A percentile compares a stretch with the other conserved stretches of the same genome.
These are phyloP conservation scores for Tolypocladium amazonense DNA, from an alignment of 2,329 filamentous ascomycete genomes.

Conservation along the genomic window DNA sequence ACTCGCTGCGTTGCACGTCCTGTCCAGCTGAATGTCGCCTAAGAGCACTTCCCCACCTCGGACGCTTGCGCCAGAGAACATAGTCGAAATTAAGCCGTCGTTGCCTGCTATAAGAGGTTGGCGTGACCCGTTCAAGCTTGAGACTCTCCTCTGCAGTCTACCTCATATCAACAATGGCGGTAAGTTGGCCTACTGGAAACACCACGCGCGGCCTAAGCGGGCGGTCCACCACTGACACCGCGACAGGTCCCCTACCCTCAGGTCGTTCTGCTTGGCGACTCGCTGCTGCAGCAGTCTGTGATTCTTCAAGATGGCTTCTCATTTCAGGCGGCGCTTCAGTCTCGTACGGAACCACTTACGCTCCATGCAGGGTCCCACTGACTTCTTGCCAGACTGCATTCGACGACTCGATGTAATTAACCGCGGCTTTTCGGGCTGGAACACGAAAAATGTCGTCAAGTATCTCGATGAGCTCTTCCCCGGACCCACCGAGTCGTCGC, in stretches of 20 bases:
- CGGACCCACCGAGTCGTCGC: constrained; percentile 42
- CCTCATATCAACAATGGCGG: constrained; percentile 8
- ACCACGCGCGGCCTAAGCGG: background rate
- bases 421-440: constrained; percentile 80
- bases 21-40: background rate
- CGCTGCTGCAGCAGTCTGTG: constrained; percentile 63
- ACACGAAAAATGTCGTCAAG: constrained; percentile 61
- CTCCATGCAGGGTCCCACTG: background rate
- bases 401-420: constrained; percentile 80
- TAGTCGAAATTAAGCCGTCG: background rate
- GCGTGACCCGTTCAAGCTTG: background rate
- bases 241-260: constrained; percentile 53
- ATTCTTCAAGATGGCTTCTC: constrained; percentile 57
- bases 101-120: background rate
- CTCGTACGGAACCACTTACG: constrained; percentile 36
- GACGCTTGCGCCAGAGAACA: background rate
- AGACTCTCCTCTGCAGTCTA: background rate
- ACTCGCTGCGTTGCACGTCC: background rate
- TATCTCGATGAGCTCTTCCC: constrained; percentile 63
- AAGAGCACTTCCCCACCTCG: background rate
- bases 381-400: constrained; percentile 47
- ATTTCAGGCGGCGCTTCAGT: constrained; percentile 61
- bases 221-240: background rate
- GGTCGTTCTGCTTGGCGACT: constrained; percentile 81
- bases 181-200: constrained; percentile 2